Base-by-base conservation (phyloP, 1,284 basidiomycete genomes). In the Albatrellus sp. region DNA sequence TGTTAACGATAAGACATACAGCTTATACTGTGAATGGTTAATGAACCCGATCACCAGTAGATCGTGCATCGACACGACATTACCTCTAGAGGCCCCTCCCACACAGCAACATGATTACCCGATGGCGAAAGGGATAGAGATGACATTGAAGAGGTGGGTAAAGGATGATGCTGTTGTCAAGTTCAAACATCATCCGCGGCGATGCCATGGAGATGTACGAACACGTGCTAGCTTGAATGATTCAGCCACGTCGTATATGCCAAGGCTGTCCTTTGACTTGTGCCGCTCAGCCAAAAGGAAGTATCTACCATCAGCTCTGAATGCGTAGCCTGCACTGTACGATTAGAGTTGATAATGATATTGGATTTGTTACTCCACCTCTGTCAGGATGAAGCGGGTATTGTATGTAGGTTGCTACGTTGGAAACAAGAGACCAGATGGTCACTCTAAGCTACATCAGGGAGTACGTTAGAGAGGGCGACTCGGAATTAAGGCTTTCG, bases 261-360 rank as follows among this genome's bases (percentile, higher is more conserved):
- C 87, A 1, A 90, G 56, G 0, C 80, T 81, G 56, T 92, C 90
- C 59, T 83, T 90, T 1, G 86, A 90, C 51, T 80, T 80, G 56
- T 92, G 89, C 13, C 87, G 72, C 57, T 93, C 90, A 3, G 81
- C 85, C 2, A 91, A 64, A 11, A 88, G 66, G 54, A 92, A 80
- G 58, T 90, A 90, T 20, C 79, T 75, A 3, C 77, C 78, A 59
- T 91, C 88, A 19, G 74, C 61, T 17, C 87, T 79, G 57, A 88
- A 91, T 12, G 81, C 70, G 59, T 84, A 88, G 30, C 80, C 87
- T 89, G 49, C 28, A 31, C 3, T 33, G 35, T 20, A 24, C 45
- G 42, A 48, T 40, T 16, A 31, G 34, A 32, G 20, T 9, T n/a
- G 13, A 33, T 11, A 24, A 14, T 36, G 5, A 47, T 30, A 28